A percentile compares a stretch with the other conserved stretches of the same genome.
phyloP scores from a whole-genome alignment of 805 yeast species.

The Tetrapisispora taiwanensis region DNA sequence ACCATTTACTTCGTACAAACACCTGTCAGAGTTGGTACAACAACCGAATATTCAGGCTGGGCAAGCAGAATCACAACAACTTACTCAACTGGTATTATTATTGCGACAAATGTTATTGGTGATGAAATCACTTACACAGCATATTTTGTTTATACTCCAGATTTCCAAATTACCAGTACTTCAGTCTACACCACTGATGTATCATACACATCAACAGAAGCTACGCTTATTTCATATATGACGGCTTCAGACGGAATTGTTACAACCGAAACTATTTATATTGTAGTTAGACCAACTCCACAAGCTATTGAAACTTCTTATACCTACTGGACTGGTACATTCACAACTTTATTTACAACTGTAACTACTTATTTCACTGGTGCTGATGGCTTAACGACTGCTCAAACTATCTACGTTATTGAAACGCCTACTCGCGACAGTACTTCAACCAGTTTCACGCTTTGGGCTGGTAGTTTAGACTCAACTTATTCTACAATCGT shows the following conservation, averaged over 20 bases:
- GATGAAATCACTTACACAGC: not conserved
- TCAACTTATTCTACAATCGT: slow-evolving; percentile 3
- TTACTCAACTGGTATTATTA: not conserved
- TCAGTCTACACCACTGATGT: not conserved
- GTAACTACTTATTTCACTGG: not conserved
- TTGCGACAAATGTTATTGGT: not conserved
- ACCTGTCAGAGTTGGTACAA: not conserved
- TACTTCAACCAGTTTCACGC: not conserved
- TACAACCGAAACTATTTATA: not conserved
- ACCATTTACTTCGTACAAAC: not conserved
- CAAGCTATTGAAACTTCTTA: not conserved
- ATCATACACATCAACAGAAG: not conserved
- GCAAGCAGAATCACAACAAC: not conserved
- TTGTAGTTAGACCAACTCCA: not conserved
- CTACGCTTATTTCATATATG: not conserved
- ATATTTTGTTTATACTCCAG: not conserved
- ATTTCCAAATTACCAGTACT: not conserved
- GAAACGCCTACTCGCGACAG: not conserved
- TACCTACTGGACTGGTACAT: not conserved
- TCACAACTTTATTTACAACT: too few species aligned
- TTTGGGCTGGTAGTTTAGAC: not conserved
- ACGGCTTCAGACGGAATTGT: not conserved
- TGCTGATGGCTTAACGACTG: not conserved
- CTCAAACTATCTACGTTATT: not conserved
- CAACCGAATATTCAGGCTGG: not conserved